These are phyloP conservation scores for Lentinula guzmanii DNA, from an alignment of 768 basidiomycete genomes.

Conservation along the genomic window DNA sequence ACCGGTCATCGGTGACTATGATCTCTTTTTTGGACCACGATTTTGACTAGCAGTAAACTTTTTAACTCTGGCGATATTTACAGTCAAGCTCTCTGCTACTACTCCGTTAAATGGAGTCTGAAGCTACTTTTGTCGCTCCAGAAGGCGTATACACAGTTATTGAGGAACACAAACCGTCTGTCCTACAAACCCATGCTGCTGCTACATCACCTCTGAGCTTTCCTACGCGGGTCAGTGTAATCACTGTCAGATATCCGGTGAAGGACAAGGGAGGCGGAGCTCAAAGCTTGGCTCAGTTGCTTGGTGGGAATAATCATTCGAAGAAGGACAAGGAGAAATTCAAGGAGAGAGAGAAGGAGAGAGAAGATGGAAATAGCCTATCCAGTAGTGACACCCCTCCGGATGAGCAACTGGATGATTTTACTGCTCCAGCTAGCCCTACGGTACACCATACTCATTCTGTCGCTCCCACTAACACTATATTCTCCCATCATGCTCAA, in stretches of 20 bases:
- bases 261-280: conserved; percentile 30
- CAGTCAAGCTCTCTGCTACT: not conserved
- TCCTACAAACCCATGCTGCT: conserved; percentile 31
- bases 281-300: conserved; percentile 62
- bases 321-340: conserved; percentile 49
- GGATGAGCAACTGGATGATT: conserved; percentile 38
- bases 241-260: conserved; percentile 58
- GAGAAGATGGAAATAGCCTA: conserved; percentile 63
- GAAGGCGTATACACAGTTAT: conserved; percentile 88
- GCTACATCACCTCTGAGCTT: conserved; percentile 32
- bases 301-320: conserved; percentile 63
- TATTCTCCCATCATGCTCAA: conserved; percentile 45
- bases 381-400: conserved; percentile 82
- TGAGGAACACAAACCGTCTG: conserved; percentile 73
- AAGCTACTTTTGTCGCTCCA: conserved; percentile 80
- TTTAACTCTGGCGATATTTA: not conserved
- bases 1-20: no score
- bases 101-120: conserved; percentile 61
- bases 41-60: not conserved
- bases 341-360: conserved; percentile 37
- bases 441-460: conserved; percentile 27
- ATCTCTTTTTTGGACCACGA: not conserved
- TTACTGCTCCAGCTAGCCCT: conserved; percentile 32
- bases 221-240: conserved; percentile 59
- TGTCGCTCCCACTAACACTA: conserved; percentile 29